Conservation (phyloP, 306 rosid species). For the Macrotyloma uniflorum region DNA sequence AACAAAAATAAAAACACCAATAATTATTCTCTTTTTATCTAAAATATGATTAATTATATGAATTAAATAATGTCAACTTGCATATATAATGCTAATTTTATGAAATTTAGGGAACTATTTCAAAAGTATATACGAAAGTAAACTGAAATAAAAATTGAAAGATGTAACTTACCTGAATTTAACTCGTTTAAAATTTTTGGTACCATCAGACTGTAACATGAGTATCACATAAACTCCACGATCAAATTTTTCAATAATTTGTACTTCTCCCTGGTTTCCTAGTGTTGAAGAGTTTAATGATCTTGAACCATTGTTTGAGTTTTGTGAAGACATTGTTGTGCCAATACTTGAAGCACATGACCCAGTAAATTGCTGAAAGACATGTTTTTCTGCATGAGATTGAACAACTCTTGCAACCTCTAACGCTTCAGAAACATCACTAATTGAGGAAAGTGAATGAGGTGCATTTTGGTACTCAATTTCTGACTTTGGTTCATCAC, state of each 20-base stretch:
- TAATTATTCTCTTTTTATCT: neutral
- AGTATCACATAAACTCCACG: slow-evolving; percentile 75
- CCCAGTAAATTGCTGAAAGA: neutral
- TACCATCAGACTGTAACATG: slow-evolving; percentile 50
- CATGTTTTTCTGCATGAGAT: neutral
- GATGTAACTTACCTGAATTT: slow-evolving; percentile 71
- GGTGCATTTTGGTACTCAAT: slow-evolving; percentile 36
- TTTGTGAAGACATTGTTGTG: slow-evolving; percentile 36
- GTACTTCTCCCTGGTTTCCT: slow-evolving; percentile 45
- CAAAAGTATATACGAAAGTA: neutral
- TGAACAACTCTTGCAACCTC: neutral
- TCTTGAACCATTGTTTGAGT: slow-evolving; percentile 39
- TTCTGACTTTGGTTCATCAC: slow-evolving; percentile 30
- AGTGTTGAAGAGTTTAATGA: slow-evolving; percentile 42
- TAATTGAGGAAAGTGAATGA: neutral
- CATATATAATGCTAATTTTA: neutral
- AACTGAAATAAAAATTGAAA: neutral
- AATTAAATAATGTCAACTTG: neutral
- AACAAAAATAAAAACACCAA: neutral
- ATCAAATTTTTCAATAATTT: slow-evolving; percentile 77
- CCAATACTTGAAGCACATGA: slow-evolving; percentile 35
- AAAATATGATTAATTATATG: neutral
- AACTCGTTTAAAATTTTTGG: slow-evolving; percentile 64
- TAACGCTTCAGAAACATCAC: slow-evolving; percentile 31
- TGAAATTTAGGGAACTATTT: neutral